These are phyloP conservation scores for Davidsoniella eucalypti DNA, from an alignment of 2,329 filamentous ascomycete species.

Conservation along the genomic window DNA sequence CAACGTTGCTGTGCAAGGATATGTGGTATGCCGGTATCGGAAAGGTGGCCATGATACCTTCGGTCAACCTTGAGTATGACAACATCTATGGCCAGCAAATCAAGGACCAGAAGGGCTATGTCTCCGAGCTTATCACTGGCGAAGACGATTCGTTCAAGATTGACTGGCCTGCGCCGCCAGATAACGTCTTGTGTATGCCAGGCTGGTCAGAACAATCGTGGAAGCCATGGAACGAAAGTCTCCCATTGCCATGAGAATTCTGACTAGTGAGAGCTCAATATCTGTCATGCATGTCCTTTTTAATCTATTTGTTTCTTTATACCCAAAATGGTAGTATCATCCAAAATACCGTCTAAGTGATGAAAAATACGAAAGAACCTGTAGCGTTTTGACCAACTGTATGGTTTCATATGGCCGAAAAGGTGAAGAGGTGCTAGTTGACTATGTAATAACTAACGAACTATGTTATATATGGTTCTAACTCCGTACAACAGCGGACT, in stretches of 20 bases:
- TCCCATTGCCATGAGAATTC: neutral
- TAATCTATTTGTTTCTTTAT: neutral
- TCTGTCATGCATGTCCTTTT: neutral
- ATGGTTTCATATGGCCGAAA: neutral
- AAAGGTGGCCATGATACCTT: conserved; percentile 39
- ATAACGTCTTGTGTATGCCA: conserved; percentile 31
- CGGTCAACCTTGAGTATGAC: conserved; percentile 38
- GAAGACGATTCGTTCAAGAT: conserved; percentile 21
- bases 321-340: no score
- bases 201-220: conserved; percentile 25
- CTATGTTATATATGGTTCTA: neutral
- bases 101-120: conserved; percentile 35
- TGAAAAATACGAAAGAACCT: no score
- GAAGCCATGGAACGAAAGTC: conserved; percentile 24
- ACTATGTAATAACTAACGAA: no score
- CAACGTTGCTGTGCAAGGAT: conserved; percentile 39
- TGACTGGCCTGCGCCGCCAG: conserved; percentile 30
- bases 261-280: neutral
- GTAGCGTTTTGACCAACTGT: no score
- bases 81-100: conserved; percentile 27
- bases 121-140: conserved; percentile 20
- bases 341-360: no score
- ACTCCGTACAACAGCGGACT: neutral
- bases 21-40: conserved; percentile 33
- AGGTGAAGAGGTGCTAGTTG: no score